Conservation (phyloP, 805 yeast species). For the Maudiozyma turicensis region DNA sequence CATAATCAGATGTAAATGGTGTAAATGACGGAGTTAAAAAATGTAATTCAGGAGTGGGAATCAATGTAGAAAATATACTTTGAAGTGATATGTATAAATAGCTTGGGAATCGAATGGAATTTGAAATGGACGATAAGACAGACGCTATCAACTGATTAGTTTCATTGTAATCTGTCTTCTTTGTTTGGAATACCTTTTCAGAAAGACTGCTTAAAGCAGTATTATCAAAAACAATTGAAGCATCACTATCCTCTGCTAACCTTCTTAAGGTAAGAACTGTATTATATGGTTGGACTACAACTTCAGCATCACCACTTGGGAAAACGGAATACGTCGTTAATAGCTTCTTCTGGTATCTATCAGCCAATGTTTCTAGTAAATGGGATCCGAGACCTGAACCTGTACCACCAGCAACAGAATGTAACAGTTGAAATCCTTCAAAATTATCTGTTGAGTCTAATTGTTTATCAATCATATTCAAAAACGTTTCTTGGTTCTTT, state of each 20-base stretch:
- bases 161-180: constrained; percentile 60
- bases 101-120: constrained; percentile 84
- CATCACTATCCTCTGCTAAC: constrained; percentile 76
- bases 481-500: constrained; percentile 55
- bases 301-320: constrained; percentile 76
- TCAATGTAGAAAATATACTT: constrained; percentile 67
- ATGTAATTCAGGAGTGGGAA: constrained; percentile 81
- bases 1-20: constrained; percentile 65
- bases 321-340: constrained; percentile 81
- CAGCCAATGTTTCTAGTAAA: constrained; percentile 66
- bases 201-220: constrained; percentile 73
- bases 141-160: constrained; percentile 80
- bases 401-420: constrained; percentile 97
- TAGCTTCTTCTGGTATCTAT: constrained; percentile 73
- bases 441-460: constrained; percentile 82
- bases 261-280: constrained; percentile 74
- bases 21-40: constrained; percentile 64
- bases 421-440: constrained; percentile 84
- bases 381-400: constrained; percentile 93
- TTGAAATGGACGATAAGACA: constrained; percentile 74
- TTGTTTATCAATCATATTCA: constrained; percentile 81
- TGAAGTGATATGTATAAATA: constrained; percentile 82
- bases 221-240: constrained; percentile 84
- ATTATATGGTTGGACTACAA: constrained; percentile 97
- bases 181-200: constrained; percentile 44